These are phyloP conservation scores for Silene vulgaris DNA, from an alignment of 179 eudicot species.

Conservation along the genomic window DNA sequence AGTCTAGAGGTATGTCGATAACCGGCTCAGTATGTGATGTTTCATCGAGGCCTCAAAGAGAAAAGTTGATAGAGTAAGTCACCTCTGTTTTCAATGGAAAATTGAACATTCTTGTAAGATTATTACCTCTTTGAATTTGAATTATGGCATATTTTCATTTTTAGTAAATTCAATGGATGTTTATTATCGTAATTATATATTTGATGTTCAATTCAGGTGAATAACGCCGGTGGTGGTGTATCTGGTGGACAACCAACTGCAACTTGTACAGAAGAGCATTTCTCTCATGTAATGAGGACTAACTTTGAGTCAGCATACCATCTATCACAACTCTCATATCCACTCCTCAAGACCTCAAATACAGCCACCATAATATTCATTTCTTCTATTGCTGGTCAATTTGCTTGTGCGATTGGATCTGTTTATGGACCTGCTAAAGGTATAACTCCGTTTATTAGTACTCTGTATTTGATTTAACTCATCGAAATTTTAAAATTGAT, in stretches of 20 bases:
- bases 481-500: too few species aligned
- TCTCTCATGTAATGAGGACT: constrained; percentile 35
- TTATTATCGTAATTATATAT: not conserved
- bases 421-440: constrained; percentile 26
- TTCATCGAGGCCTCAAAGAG: constrained; percentile 33
- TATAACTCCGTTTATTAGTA: not conserved
- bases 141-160: not conserved
- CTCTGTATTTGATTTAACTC: too few species aligned
- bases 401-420: constrained; percentile 13
- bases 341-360: constrained; percentile 54
- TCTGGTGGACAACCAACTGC: constrained; percentile 26
- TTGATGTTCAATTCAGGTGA: constrained; percentile 23
- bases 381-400: constrained; percentile 48
- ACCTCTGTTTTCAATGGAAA: constrained; percentile 36
- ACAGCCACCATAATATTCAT: constrained; percentile 45
- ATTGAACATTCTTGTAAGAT: constrained; percentile 47
- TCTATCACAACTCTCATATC: constrained; percentile 56
- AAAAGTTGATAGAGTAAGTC: constrained; percentile 30
- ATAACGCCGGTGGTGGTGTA: constrained; percentile 27
- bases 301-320: constrained; percentile 57
- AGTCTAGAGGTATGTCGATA: constrained; percentile 32
- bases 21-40: constrained; percentile 57
- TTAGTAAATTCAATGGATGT: not conserved
- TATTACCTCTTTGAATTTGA: not conserved
- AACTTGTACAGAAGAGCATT: constrained; percentile 39